Base-by-base conservation (phyloP, 202 grass and related monocot species). In the Digitaria exilis region DNA sequence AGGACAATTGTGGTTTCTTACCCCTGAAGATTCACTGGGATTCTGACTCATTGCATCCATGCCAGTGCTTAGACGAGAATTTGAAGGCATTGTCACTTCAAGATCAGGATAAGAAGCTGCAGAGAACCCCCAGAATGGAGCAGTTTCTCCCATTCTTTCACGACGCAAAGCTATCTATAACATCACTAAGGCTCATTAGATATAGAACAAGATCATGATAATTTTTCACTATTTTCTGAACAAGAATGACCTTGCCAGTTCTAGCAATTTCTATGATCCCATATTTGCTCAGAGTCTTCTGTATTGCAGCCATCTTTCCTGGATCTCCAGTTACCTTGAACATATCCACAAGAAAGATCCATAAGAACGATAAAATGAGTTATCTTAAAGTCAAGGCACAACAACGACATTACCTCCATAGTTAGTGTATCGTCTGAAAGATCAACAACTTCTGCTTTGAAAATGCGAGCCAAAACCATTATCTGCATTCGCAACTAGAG, bases 271-370 rank as follows among this genome's bases (percentile, higher is more conserved):
- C 95, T 85, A 88, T 88, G 61, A 98, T 92, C 69, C 92, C 92
- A 88, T 95, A 90, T 77, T 91, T 95, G 6, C 80, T 87, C 55
- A 98, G 76, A 71, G 82, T 93, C 52, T 75, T 91, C 59, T 87
- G 90, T 39, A 94, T 80, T 57, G 95, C 90, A 46, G 71, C 90
- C 35, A 90, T 90, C 89, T 98, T 98, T 26, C 95, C 95, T 83
- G 92, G 95, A 91, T 98, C 95, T 85, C 92, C 92, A 74, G 95
- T 84, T 83, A 98, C 95, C 90, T 97, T 73, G 30, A 93, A 65
- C 21, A 2, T 82, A 79, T 54, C 13, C 30, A 26, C n/a, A 68
- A 58, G 51, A 58, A 79, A 81, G 30, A 73, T 9, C 56, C n/a
- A 72, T 13, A 41, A 17, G 2, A 41, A 24, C 5, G 9, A 77